These are phyloP conservation scores for Fonsecaea nubica DNA, from an alignment of 2,329 filamentous ascomycete genomes.

Conservation along the genomic window DNA sequence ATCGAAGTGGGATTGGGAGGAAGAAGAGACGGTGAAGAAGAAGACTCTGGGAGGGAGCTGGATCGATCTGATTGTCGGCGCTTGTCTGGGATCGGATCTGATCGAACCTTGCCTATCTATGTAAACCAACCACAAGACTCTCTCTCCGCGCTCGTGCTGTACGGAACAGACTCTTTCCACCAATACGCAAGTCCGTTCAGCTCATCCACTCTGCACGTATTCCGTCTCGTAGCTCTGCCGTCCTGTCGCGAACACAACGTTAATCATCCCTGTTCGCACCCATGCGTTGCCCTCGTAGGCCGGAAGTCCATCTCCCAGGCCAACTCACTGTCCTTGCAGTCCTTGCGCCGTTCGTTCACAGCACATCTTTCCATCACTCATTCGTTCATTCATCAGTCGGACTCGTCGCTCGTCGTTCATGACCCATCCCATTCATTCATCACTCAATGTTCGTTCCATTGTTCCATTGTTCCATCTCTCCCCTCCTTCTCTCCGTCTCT, in stretches of 20 bases:
- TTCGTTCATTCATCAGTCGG: too few relatives aligned
- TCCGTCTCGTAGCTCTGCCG: background rate
- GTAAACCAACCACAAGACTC: background rate
- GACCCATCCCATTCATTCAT: background rate
- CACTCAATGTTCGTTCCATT: background rate
- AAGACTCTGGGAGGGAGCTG: background rate
- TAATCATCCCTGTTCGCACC: background rate
- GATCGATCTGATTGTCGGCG: background rate
- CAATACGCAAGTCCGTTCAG: background rate
- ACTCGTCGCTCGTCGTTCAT: background rate
- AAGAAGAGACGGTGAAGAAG: conserved; percentile 36
- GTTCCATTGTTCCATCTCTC: background rate
- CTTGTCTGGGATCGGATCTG: background rate
- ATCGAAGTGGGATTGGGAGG: conserved; percentile 38
- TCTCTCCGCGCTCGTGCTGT: too few relatives aligned
- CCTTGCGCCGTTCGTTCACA: too few relatives aligned
- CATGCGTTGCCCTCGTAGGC: background rate
- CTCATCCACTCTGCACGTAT: background rate
- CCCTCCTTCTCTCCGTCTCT: too few relatives aligned
- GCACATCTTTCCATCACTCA: too few relatives aligned
- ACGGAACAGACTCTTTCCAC: background rate
- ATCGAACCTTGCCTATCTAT: background rate
- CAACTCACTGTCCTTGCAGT: too few relatives aligned
- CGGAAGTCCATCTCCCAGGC: background rate
- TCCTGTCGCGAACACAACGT: background rate